These are phyloP conservation scores for Aristolochia contorta DNA, from an alignment of 164 flowering plant species.

Conservation along the genomic window DNA sequence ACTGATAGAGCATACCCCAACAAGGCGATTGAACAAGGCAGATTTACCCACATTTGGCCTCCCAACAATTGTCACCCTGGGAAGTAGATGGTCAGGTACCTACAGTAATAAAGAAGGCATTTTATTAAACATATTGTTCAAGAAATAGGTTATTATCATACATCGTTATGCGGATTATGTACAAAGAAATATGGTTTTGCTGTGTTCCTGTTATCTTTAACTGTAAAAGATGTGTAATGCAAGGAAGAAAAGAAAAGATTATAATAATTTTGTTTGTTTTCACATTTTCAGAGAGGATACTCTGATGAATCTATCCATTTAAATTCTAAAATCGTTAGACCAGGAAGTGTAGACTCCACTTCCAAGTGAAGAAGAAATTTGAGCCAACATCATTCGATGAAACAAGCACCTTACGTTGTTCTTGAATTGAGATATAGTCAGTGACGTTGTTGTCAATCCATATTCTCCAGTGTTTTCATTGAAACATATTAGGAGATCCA, in stretches of 20 bases:
- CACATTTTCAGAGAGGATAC: too few species aligned
- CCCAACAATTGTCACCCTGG: slow-evolving; percentile 85
- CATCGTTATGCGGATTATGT: background rate
- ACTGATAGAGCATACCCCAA: slow-evolving; percentile 52
- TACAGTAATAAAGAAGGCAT: slow-evolving; percentile 21
- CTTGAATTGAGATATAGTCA: too few species aligned
- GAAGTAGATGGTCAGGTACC: slow-evolving; percentile 90
- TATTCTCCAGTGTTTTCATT: too few species aligned
- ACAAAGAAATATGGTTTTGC: too few species aligned
- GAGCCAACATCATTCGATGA: too few species aligned
- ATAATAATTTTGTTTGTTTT: background rate
- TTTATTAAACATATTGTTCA: background rate
- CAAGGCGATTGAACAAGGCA: slow-evolving; percentile 90
- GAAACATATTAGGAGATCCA: background rate
- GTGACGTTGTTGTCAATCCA: too few species aligned
- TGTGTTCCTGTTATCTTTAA: background rate
- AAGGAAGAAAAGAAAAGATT: background rate
- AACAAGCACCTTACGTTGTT: too few species aligned
- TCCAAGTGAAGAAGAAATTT: too few species aligned
- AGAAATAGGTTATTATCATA: background rate
- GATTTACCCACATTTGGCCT: slow-evolving; percentile 99
- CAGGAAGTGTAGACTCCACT: too few species aligned
- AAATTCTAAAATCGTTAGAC: too few species aligned
- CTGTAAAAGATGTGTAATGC: background rate
- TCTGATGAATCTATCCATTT: too few species aligned